Base-by-base conservation (phyloP, 192 early-diverging fungal genomes). In the Coemansia asiatica region DNA sequence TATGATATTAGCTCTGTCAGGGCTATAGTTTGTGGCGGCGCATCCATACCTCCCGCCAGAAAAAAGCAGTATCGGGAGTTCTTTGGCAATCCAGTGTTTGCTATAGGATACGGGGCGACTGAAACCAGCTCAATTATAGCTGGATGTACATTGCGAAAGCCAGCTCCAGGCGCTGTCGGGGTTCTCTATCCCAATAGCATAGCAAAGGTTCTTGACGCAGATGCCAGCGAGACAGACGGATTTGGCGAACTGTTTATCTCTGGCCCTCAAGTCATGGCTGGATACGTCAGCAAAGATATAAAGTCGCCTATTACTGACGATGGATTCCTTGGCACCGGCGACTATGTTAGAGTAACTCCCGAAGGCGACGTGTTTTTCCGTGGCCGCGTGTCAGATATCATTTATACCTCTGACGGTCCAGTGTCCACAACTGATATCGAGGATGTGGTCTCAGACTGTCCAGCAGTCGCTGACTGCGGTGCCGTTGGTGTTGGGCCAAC, bases 371-470 rank as follows among this genome's bases (percentile, higher is more conserved):
- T 89, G 56, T 87, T 68, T 73, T 75, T 88, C 19, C 69, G 82
- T 10, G 90, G 90, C 55, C 89, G 95, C 1, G 49, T 92, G 15
- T 92, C 90, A 63, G 93, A 95, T 60, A 70, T 96, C 23, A 92
- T 95, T 72, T 91, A 95, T 66, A 92, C 93, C 83, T 87, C 90
- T 29, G 67, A 77, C 8, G 84, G 82, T 21, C 67, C 64, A 63
- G 86, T 97, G 7, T 80, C 90, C 0, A 92, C 94, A 1, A 89
- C 88, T 7, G 93, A 95, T 66, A 71, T 97, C 1, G 95, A 97
- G 68, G 82, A 81, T 15, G 33, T 84, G 53, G 73, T 93, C 33
- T 60, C 89, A 1, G 68, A 85, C 28, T 86, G 92, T 49, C 85
- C 87, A 5, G 48, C 55, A 9, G 75, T 97, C 38, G 69, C 76